Evolutionary conservation across 768 basidiomycete species (phyloP).

Genomic region (Suillus subaureus): DNA sequence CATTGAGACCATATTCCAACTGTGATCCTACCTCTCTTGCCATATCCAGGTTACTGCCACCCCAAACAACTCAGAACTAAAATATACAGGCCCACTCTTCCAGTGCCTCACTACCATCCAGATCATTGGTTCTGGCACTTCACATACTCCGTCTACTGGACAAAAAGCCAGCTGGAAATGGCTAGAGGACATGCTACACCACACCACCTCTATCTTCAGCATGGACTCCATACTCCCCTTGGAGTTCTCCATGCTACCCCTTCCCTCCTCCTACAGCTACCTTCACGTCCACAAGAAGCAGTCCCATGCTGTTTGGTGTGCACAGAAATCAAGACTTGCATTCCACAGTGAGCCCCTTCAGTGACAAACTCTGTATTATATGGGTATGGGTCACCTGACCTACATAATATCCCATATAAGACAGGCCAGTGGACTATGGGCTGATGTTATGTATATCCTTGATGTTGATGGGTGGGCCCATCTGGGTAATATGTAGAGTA

Average conservation of each 20-base stretch:
- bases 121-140: neutral
- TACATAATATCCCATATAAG: too few relatives aligned
- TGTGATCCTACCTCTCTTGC: neutral
- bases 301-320: neutral
- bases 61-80: neutral
- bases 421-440: too few relatives aligned
- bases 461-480: too few relatives aligned
- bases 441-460: too few relatives aligned
- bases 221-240: neutral
- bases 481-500: too few relatives aligned
- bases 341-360: too few relatives aligned
- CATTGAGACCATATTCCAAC: neutral
- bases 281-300: neutral
- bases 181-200: neutral
- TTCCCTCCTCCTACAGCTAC: neutral
- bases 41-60: neutral
- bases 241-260: neutral
- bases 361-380: too few relatives aligned
- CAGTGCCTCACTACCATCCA: neutral
- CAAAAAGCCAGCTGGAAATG: neutral
- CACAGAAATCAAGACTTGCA: neutral
- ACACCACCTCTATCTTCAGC: neutral
- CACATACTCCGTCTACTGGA: neutral
- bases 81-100: neutral
- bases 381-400: too few relatives aligned